Conservation (phyloP, 805 yeast genomes). For the Pichia insulana region DNA sequence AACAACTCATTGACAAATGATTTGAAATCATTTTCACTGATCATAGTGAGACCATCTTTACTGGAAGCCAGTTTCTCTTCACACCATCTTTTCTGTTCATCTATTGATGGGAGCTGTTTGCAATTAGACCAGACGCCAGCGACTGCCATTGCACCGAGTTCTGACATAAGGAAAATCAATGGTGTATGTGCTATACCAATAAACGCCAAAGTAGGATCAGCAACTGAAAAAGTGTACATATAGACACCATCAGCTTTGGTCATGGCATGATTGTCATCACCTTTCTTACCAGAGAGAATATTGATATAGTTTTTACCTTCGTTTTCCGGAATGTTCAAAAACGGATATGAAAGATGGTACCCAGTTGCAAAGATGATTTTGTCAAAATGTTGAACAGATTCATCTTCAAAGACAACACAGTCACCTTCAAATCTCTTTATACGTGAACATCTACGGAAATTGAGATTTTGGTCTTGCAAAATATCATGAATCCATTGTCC, state of each 20-base stretch:
- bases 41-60: background rate
- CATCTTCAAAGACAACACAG: background rate
- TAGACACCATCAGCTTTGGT: slow-evolving; percentile 18
- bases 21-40: background rate
- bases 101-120: slow-evolving; percentile 30
- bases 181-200: slow-evolving; percentile 35
- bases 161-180: slow-evolving; percentile 40
- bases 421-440: slow-evolving; percentile 6
- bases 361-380: slow-evolving; percentile 43
- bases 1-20: slow-evolving; percentile 4
- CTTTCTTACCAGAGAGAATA: slow-evolving; percentile 26
- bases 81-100: slow-evolving; percentile 10
- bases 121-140: slow-evolving; percentile 47
- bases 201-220: slow-evolving; percentile 35
- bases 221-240: slow-evolving; percentile 30
- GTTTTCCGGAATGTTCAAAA: slow-evolving; percentile 15
- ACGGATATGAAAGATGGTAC: slow-evolving; percentile 38
- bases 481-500: slow-evolving; percentile 31
- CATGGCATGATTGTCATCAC: slow-evolving; percentile 9
- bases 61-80: background rate
- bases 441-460: slow-evolving; percentile 25
- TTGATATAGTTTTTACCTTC: slow-evolving; percentile 11
- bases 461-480: slow-evolving; percentile 25
- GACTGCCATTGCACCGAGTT: slow-evolving; percentile 41
- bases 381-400: slow-evolving; percentile 26